Evolutionary conservation across 1,284 basidiomycete species (phyloP).

Genomic region (Cryptococcus jaspeensis): DNA sequence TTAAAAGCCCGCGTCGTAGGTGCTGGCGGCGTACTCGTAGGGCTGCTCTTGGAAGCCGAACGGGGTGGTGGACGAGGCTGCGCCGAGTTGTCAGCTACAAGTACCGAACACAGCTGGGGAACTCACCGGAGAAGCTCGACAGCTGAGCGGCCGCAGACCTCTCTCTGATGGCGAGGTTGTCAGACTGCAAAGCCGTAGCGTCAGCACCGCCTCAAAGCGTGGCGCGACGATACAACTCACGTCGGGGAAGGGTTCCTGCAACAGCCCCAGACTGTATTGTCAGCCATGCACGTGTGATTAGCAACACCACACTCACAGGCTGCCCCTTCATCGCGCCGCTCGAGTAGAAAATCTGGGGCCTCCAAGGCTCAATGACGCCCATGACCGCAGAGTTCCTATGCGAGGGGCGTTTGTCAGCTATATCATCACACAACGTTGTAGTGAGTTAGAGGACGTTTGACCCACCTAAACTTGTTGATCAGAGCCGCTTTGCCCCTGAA

Average conservation of each 20-base stretch:
- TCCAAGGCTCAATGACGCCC: constrained; percentile 45
- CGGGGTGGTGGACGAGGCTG: not conserved
- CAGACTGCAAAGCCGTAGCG: constrained; percentile 2
- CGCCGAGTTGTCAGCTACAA: not conserved
- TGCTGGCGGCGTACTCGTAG: not conserved
- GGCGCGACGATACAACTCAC: constrained; percentile 10
- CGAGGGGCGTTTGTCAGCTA: constrained; percentile 1
- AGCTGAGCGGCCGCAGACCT: constrained; percentile 15
- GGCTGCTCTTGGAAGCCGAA: not conserved
- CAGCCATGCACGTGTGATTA: not conserved
- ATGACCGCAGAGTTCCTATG: constrained; percentile 48
- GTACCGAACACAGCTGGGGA: too few relatives aligned
- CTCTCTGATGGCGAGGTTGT: constrained; percentile 15
- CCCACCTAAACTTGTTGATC: constrained; percentile 49
- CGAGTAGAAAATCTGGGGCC: constrained; percentile 49
- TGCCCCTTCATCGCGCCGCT: constrained; percentile 37
- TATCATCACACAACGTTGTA: not conserved
- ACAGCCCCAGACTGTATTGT: too few relatives aligned
- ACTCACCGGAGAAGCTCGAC: constrained; percentile 10
- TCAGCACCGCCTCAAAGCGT: not conserved
- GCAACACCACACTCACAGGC: constrained; percentile 22
- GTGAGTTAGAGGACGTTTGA: not conserved
- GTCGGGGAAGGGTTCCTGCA: constrained; percentile 36
- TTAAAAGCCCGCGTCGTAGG: not conserved
- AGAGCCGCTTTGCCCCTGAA: constrained; percentile 45